Evolutionary conservation across 2,329 filamentous ascomycete genomes (phyloP), one percentile per base, ranked within the genome.

Genomic region (Rugonectria rugulosa): DNA sequence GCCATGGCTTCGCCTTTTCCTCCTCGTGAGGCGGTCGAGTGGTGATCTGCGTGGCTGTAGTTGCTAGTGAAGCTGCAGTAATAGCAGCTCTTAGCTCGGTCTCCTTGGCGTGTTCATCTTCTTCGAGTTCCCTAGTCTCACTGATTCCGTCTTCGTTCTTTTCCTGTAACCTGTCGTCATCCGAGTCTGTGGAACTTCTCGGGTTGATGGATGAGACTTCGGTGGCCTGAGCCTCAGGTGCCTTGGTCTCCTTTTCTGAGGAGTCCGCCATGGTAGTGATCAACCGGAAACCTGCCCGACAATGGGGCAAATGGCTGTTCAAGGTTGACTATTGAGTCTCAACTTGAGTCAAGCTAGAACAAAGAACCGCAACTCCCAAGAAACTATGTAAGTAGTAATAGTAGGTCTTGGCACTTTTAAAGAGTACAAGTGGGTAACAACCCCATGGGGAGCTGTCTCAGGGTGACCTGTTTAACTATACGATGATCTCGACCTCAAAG

Each of bases 1-100:
- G 82, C 86, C 89, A 91, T 69, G 83, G 80, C 64, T 80, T 84
- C 68, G 81, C 71, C 14, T 72, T 54, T 56, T 58, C 68, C 49
- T 56, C 68, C 50, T 56, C 66, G 62, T 56, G 68, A 68, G 64
- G 67, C 63, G 63, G 66, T 70, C n/a, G 38, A 21, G 68, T 62
- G 2, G 75, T 76, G 14, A 76, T 76, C n/a, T 74, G 74, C 7
- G 79, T 81, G 26, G 77, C 62, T 6, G 75, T 77, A 63, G 82
- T 86, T 38, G 76, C 75, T 17, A 79, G 79, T 37, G 84, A 87
- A 24, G 80, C 82, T 67, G 79, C 73, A 61, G 81, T 87, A 60
- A 77, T 78, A 23, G 78, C 79, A 26, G 56, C 53, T 7, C 61
- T 57, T 5, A 75, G 64, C 15, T 57, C 50, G 17, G 60, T 54